Evolutionary conservation across 2,329 filamentous ascomycete genomes (phyloP).

Genomic region (Fusarium compactum): DNA sequence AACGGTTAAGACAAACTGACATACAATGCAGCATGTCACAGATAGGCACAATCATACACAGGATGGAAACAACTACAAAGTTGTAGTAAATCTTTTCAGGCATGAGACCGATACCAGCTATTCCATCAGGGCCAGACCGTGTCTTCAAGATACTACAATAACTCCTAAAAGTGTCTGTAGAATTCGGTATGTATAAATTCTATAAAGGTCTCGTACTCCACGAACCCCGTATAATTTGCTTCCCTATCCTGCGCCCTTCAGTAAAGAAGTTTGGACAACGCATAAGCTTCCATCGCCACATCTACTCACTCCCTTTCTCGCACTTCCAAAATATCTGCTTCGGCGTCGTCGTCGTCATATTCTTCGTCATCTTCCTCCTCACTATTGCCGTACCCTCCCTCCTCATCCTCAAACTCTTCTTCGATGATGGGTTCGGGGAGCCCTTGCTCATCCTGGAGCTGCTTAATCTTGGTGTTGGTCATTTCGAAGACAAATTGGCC

Average conservation of each 20-base stretch:
- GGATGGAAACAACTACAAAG: not conserved
- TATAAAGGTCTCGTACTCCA: not conserved
- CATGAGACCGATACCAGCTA: not conserved
- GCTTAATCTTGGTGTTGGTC: slow-evolving; percentile 73
- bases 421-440: slow-evolving; percentile 43
- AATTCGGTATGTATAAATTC: not conserved
- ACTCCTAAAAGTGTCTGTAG: not conserved
- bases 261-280: slow-evolving; percentile 9
- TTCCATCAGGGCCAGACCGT: too few relatives aligned
- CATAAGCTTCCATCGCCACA: slow-evolving; percentile 9
- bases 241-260: slow-evolving; percentile 18
- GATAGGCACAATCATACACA: not conserved
- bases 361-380: slow-evolving; percentile 49
- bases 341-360: slow-evolving; percentile 45
- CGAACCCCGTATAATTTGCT: not conserved
- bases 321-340: slow-evolving; percentile 54
- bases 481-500: slow-evolving; percentile 98
- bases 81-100: not conserved
- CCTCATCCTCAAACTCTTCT: slow-evolving; percentile 49
- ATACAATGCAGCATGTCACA: not conserved
- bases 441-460: slow-evolving; percentile 58
- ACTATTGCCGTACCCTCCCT: slow-evolving; percentile 49
- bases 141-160: not conserved
- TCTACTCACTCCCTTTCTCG: slow-evolving; percentile 52
- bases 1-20: not conserved